Conservation (phyloP, 345 rosid species). For the Hibiscus syriacus region DNA sequence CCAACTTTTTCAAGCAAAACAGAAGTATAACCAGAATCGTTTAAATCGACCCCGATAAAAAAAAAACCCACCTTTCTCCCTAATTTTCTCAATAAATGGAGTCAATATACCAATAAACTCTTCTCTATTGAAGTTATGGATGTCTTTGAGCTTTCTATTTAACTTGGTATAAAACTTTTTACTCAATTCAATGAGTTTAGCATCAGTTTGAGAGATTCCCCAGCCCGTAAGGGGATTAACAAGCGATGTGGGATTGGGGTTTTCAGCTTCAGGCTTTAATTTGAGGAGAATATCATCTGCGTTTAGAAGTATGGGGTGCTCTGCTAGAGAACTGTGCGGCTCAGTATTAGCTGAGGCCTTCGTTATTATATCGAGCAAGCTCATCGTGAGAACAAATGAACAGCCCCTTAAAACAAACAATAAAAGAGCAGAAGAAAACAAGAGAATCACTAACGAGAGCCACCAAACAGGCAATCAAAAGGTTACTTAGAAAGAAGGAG, state of each 20-base stretch:
- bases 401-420: neutral
- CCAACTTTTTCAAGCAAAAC: constrained; percentile 47
- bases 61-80: constrained; percentile 28
- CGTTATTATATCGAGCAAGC: constrained; percentile 56
- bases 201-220: constrained; percentile 46
- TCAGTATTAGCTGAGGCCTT: constrained; percentile 38
- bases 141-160: constrained; percentile 45
- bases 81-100: constrained; percentile 48
- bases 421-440: neutral
- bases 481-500: no score
- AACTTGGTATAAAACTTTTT: constrained; percentile 48
- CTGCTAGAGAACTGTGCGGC: constrained; percentile 23
- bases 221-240: constrained; percentile 51
- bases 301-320: constrained; percentile 53
- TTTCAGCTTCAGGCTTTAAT: constrained; percentile 55
- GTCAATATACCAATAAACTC: constrained; percentile 42
- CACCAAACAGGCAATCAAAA: no score
- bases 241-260: constrained; percentile 35
- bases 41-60: constrained; percentile 17
- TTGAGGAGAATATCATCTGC: constrained; percentile 39
- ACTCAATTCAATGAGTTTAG: constrained; percentile 33
- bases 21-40: constrained; percentile 17
- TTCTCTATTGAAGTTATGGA: constrained; percentile 34
- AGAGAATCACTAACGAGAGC: neutral
- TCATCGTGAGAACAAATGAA: constrained; percentile 28